Evolutionary conservation across 1,284 basidiomycete genomes (phyloP), one percentile per base, ranked within the genome.

Genomic region (Flammula alnicola): DNA sequence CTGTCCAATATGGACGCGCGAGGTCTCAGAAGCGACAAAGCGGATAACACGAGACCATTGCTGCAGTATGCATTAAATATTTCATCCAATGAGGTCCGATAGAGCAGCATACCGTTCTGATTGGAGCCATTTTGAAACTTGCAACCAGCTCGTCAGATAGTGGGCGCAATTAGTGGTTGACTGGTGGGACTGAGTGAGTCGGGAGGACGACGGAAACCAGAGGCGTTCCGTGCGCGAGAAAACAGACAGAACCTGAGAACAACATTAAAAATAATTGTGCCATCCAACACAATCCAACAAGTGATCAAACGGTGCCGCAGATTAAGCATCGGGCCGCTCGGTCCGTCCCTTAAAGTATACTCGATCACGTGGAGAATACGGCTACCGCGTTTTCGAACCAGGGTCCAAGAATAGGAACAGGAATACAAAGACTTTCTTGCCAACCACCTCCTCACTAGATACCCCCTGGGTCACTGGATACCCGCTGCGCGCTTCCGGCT

Each of bases 21-120:
- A 74, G 1, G 88, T 91, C 70, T 91, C 91, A n/a, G 70, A 73
- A 10, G 91, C 90, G 14, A 89, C 76, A 65, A 94, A 94, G 49
- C 91, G 88, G 56, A 94, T 89, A 49, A 93, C 78, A 35, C 91
- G 83, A 20, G 82, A 83, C 90, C 90, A 92, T 77, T 79, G 75
- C 84, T 89, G 47, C 17, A 27, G 44, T 25, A 31, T 11, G 12
- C 16, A n/a, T 45, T 17, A 47, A 26, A 7, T 12, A 12, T 31
- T 12, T 23, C 12, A 11, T n/a, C 5, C 8, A 27, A 19, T 14
- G 20, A 9, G 17, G 16, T 31, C 19, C 25, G 10, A 38, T 29
- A 5, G 17, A 12, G 16, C 17, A 32, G 63, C 78, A 46, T 62
- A 83, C 84, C 32, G 83, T 84, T 62, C 60, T 71, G 40, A 85